Evolutionary conservation across 1,284 basidiomycete genomes (phyloP), one percentile per base, ranked within the genome.

Genomic region (Ceratobasidium sp.): DNA sequence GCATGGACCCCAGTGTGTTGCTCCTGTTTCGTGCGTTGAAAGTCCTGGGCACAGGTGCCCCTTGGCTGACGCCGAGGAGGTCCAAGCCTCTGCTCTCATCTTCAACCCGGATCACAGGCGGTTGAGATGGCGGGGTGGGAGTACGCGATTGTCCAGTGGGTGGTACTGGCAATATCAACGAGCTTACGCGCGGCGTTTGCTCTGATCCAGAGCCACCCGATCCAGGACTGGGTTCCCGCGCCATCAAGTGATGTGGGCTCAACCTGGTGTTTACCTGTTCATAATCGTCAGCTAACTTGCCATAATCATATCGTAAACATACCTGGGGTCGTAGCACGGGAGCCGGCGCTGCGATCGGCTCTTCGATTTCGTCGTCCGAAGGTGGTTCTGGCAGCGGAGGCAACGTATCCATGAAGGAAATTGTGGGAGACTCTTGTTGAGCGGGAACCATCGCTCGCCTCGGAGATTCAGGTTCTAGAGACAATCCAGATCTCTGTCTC

Each of bases 361-460:
- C 21, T 28, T 39, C 36, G 12, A 23, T 43, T 16, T 69, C 65
- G 21, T 69, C 65, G 23, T 69, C 65, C 36, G 65, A 69, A 6
- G 65, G 65, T 9, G 65, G 65, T n/a, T 57, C 65, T n/a, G 65
- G 65, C 52, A 69, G 30, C 12, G 65, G 52, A 26, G 65, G 65
- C 21, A 69, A 18, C 1, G 65, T 69, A 45, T 69, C 65, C 65
- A 69, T 69, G 32, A 69, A 69, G 39, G 65, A 69, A 18, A 69
- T 69, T 16, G 65, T 69, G 3, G 65, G 65, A 26, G 65, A 69
- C 28, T 69, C 65, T 52, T n/a, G 65, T 34, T 69, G 65, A 32
- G 52, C 50, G 4, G 34, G 58, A 32, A 55, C 10, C 62, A 32
- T 41, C 26, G 23, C 26, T 3, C 32, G 41, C 30, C n/a, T 52